Evolutionary conservation across 371 early-diverging fungal genomes (phyloP).

Genomic region (Mucor piriformis): DNA sequence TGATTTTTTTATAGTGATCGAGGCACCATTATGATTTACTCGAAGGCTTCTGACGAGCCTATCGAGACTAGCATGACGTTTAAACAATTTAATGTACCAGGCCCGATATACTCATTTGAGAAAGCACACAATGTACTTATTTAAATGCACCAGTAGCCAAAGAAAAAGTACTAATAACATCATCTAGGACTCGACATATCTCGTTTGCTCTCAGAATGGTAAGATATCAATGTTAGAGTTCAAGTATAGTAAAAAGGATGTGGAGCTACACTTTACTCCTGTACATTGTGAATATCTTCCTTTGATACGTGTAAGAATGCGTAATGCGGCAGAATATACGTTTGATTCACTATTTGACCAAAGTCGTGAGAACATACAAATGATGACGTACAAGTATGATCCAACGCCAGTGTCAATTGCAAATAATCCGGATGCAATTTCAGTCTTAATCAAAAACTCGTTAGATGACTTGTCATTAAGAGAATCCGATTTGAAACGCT

Average conservation of each 20-base stretch:
- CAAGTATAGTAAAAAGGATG: neutral
- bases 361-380: neutral
- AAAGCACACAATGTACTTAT: slow-evolving; percentile 13
- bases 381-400: slow-evolving; percentile 6
- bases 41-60: neutral
- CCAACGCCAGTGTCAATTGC: neutral
- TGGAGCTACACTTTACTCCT: neutral
- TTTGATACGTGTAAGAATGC: neutral
- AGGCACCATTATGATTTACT: slow-evolving; percentile 21
- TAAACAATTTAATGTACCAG: slow-evolving; percentile 17
- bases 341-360: slow-evolving; percentile 5
- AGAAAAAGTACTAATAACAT: neutral
- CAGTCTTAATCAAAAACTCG: neutral
- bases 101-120: slow-evolving; percentile 14
- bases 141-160: no score
- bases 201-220: slow-evolving; percentile 7
- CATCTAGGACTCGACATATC: slow-evolving; percentile 1
- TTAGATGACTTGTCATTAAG: slow-evolving; percentile 11
- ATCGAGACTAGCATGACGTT: neutral
- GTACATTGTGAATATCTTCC: neutral
- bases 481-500: slow-evolving; percentile 6
- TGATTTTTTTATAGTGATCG: slow-evolving; percentile 1
- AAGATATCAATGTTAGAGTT: slow-evolving; percentile 2
- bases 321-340: neutral
- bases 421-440: slow-evolving; percentile 10